Evolutionary conservation across 139 green algal genomes (phyloP).

Genomic region (Chlorella sp.): DNA sequence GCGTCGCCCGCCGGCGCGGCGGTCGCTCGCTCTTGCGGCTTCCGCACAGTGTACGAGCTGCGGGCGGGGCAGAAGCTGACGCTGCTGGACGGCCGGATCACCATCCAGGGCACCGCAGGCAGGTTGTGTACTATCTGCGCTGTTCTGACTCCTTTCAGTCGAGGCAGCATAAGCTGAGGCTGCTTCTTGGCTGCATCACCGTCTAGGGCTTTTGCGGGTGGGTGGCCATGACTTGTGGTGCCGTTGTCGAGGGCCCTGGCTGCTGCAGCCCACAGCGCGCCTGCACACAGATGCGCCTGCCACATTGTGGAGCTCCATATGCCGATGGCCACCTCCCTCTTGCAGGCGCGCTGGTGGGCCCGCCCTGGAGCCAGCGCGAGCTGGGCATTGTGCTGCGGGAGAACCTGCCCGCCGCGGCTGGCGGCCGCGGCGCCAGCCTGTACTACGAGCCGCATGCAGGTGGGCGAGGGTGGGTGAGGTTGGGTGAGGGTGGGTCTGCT

Average conservation of each 20-base stretch:
- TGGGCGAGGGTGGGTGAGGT: not conserved
- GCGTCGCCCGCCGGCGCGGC: conserved; percentile 64
- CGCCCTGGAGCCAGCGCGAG: conserved; percentile 82
- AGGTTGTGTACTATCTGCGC: too few species aligned
- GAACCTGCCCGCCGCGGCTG: conserved; percentile 8
- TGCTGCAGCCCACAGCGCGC: too few species aligned
- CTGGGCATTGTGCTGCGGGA: conserved; percentile 73
- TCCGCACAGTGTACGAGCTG: conserved; percentile 64
- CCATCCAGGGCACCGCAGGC: conserved; percentile 57
- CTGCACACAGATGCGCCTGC: too few species aligned
- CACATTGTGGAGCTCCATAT: too few species aligned
- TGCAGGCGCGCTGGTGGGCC: conserved; percentile 78
- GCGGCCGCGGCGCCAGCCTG: conserved; percentile 33
- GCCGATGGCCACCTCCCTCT: too few species aligned
- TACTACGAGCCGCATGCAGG: conserved; percentile 72
- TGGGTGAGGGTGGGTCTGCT: not conserved
- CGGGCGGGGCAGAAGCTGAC: conserved; percentile 58
- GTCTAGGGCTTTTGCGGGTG: too few species aligned
- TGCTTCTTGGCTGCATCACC: too few species aligned
- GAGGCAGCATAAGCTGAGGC: too few species aligned
- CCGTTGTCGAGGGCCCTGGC: too few species aligned
- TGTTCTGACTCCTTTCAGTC: too few species aligned
- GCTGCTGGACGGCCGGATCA: conserved; percentile 59
- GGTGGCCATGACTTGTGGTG: too few species aligned
- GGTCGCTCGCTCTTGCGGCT: conserved; percentile 67